A percentile compares a stretch with the other conserved stretches of the same genome.
Evolutionary conservation across 257 asterid species (phyloP).

Genomic region (Asclepias syriaca): DNA sequence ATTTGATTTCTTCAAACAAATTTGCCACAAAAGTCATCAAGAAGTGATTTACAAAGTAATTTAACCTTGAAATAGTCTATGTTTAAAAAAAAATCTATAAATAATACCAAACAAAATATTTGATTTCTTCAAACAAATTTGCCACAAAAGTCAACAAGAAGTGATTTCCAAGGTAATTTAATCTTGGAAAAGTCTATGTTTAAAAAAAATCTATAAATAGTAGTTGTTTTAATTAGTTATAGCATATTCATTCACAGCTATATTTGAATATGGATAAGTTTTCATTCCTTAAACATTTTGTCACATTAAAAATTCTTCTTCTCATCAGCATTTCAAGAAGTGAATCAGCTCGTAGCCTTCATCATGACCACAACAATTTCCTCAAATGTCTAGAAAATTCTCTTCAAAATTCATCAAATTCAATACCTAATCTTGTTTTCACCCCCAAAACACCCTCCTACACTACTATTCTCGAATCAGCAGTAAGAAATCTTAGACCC

Average conservation of each 20-base stretch:
- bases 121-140: neutral
- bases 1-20: neutral
- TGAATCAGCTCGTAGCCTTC: neutral
- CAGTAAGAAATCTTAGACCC: neutral
- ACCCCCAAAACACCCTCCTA: conserved; percentile 3
- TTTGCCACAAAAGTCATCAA: neutral
- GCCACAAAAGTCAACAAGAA: neutral
- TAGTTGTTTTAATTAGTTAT: too few relatives aligned
- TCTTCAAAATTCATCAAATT: neutral
- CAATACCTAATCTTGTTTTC: neutral
- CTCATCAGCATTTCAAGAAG: neutral
- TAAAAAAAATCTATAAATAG: neutral
- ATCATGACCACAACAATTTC: neutral
- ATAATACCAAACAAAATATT: neutral
- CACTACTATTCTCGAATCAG: neutral
- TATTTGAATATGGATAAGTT: neutral
- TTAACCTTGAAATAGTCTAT: neutral
- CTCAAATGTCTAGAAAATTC: neutral
- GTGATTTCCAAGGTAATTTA: neutral
- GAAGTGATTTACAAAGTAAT: neutral
- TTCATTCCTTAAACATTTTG: neutral
- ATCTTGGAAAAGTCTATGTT: neutral
- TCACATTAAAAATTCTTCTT: neutral
- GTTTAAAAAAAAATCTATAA: neutral
- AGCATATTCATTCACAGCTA: neutral